Evolutionary conservation across 192 early-diverging fungal species (phyloP).

Genomic region (Backusella tarrabulga): DNA sequence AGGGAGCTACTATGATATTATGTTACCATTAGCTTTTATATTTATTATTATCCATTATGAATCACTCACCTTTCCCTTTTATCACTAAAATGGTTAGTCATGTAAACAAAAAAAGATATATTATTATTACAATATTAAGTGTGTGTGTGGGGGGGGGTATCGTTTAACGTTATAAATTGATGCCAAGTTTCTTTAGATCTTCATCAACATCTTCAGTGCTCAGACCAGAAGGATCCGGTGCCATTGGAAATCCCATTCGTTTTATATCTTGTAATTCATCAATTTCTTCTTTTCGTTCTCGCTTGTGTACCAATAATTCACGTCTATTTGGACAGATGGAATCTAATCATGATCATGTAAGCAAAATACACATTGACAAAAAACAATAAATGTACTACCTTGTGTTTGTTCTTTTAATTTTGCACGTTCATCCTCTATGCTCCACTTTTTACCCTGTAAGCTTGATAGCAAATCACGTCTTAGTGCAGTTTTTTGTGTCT

Average conservation of each 20-base stretch:
- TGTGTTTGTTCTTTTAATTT: conserved; percentile 28
- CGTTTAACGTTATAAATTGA: conserved; percentile 22
- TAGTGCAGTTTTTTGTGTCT: conserved; percentile 33
- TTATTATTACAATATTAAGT: background rate
- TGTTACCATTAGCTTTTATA: too few species aligned
- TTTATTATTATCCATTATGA: too few species aligned
- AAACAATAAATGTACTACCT: conserved; percentile 13
- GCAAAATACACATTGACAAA: background rate
- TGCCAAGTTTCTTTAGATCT: conserved; percentile 43
- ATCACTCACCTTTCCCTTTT: background rate
- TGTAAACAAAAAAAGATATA: background rate
- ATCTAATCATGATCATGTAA: background rate
- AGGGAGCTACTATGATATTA: too few species aligned
- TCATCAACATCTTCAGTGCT: conserved; percentile 38
- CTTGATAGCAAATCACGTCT: conserved; percentile 25
- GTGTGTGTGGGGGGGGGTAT: background rate
- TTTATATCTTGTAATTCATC: conserved; percentile 41
- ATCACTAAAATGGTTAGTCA: background rate
- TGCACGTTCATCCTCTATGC: conserved; percentile 29
- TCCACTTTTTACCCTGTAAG: conserved; percentile 29
- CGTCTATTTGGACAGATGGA: conserved; percentile 27
- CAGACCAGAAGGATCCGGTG: conserved; percentile 23
- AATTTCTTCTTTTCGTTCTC: conserved; percentile 32
- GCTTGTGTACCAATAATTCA: conserved; percentile 36
- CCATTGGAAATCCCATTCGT: conserved; percentile 46